Percentiles rank a stretch among this genome's conserved stretches.
Conservation (phyloP, 1,284 basidiomycete species). For the Irpex sp. region DNA sequence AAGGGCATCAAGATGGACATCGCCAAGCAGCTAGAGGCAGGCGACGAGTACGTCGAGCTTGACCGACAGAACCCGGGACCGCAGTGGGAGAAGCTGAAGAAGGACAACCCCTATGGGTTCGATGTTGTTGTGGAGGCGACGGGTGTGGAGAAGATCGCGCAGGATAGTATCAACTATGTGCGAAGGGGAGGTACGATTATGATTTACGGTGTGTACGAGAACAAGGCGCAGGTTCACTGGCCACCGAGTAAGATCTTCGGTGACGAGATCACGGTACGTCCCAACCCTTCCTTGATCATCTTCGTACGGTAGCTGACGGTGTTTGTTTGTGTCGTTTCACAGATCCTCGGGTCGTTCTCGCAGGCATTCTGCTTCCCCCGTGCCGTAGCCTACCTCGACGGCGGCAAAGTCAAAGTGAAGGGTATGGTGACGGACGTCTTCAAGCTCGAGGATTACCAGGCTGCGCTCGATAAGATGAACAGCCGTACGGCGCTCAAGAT, state of each 20-base stretch:
- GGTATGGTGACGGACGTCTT: constrained; percentile 46
- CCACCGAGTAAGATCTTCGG: constrained; percentile 55
- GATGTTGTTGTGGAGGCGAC: constrained; percentile 61
- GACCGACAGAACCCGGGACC: constrained; percentile 69
- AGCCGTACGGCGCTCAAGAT: constrained; percentile 36
- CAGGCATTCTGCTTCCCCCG: constrained; percentile 60
- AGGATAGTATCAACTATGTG: constrained; percentile 57
- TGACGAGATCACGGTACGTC: not conserved
- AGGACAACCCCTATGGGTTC: constrained; percentile 79
- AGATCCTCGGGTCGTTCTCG: constrained; percentile 58
- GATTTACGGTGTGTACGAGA: constrained; percentile 56
- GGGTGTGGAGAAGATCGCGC: constrained; percentile 50
- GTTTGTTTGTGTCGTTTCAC: not conserved
- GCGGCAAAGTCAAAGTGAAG: constrained; percentile 41
- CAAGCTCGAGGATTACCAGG: constrained; percentile 50
- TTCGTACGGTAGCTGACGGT: not conserved
- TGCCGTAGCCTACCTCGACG: constrained; percentile 55
- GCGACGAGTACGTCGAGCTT: constrained; percentile 79
- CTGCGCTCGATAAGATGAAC: constrained; percentile 58
- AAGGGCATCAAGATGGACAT: constrained; percentile 84
- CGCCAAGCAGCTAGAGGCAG: constrained; percentile 70
- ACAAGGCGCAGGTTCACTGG: constrained; percentile 50
- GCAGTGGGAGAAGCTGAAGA: constrained; percentile 76
- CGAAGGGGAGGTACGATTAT: constrained; percentile 45
- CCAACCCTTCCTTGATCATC: too few species aligned